Conservation (phyloP, 1,139 yeast genomes). For the Yarrowia galli region DNA sequence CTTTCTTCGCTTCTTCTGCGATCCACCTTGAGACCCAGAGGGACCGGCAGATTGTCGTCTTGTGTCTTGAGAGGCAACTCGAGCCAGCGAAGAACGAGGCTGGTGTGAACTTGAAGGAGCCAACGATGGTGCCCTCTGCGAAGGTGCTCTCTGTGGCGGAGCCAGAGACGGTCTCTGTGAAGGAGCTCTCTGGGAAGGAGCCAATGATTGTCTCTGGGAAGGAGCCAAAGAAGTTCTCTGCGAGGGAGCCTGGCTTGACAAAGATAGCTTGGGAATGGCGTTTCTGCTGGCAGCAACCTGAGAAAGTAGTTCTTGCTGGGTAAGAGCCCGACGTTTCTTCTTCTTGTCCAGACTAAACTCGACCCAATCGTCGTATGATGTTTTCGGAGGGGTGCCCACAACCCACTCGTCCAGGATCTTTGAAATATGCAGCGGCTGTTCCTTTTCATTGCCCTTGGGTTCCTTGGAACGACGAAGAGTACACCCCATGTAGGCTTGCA, state of each 20-base stretch:
- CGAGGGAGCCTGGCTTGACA: constrained; percentile 11
- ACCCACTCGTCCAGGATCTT: constrained; percentile 12
- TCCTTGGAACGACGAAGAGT: neutral
- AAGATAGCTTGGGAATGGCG: constrained; percentile 10
- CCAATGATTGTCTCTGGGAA: neutral
- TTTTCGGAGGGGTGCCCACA: neutral
- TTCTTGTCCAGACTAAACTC: neutral
- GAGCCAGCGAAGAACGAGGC: constrained; percentile 4
- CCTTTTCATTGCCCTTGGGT: neutral
- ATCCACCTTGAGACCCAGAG: neutral
- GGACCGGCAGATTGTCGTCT: constrained; percentile 9
- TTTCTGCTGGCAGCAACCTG: constrained; percentile 12
- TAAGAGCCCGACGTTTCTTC: neutral
- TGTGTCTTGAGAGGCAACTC: neutral
- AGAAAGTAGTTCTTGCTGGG: constrained; percentile 20
- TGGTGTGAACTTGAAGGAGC: neutral
- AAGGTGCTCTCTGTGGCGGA: neutral
- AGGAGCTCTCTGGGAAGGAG: constrained; percentile 6
- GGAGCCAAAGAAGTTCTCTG: constrained; percentile 6
- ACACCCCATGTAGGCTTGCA: neutral
- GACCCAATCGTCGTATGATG: neutral
- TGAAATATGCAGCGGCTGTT: neutral
- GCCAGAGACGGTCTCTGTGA: neutral
- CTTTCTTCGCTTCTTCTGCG: constrained; percentile 13
- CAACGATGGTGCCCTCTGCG: neutral